Base-by-base conservation (phyloP, 345 rosid genomes). In the Turnera subulata region DNA sequence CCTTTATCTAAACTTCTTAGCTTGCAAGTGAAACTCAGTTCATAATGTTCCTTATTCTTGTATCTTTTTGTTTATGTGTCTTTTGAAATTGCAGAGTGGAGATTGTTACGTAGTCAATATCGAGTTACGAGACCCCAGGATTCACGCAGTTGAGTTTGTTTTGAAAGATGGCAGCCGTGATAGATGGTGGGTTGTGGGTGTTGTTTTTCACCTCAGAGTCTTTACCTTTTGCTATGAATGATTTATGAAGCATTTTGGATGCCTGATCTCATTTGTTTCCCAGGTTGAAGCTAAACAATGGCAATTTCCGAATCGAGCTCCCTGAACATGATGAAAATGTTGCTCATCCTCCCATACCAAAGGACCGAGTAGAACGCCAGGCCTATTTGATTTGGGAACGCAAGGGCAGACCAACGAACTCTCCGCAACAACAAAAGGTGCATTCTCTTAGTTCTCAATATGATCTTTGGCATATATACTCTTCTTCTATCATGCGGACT, bases 331-430 rank as follows among this genome's bases (percentile, higher is more conserved):
- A 75, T 46, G 70, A 70, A 57, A 67, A 23, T 58, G 44, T 50
- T 56, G 45, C 10, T 25, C 22, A 52, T 58, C 74, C 62, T 38
- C 62, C 25, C 20, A 73, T 81, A 66, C 70, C 83, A 3, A 77
- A 69, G 65, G 75, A 75, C 43, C 53, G 79, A 56, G 69, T 81
- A 55, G 81, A 79, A 56, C 61, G 58, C 58, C 73, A 75, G 58
- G 90, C 84, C n/a, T 68, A 67, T 77, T 65, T 59, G 39, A 77
- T 73, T 39, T 84, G 84, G 89, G 81, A 84, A 49, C 59, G 81
- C 33, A 76, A 55, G 64, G 84, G 89, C 66, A 78, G 79, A 19
- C 81, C 82, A 19, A 66, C 25, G 53, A 72, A 55, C 68, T 64
- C 72, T 24, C 77, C 73, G 23, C 72, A 65, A 65, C 76, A 82